These are phyloP conservation scores for Fusarium hainanense DNA, from an alignment of 2,329 filamentous ascomycete genomes.

Conservation along the genomic window DNA sequence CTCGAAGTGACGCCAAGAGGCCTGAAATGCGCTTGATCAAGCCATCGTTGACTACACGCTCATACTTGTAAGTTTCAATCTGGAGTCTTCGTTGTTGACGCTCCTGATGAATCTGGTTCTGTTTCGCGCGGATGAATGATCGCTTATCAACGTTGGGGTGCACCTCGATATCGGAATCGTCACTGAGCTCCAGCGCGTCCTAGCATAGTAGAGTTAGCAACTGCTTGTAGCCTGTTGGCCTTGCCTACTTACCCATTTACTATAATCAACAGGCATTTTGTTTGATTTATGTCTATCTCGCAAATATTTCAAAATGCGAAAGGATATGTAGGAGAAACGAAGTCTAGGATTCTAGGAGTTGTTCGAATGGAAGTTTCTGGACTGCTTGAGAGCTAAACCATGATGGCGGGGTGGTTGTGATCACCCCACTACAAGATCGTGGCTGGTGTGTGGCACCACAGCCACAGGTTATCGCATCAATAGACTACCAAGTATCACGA, in stretches of 20 bases:
- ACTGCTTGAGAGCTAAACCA: conserved; percentile 37
- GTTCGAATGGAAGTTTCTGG: conserved; percentile 45
- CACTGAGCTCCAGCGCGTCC: conserved; percentile 94
- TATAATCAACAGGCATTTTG: conserved; percentile 68
- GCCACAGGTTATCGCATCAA: background rate
- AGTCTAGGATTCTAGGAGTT: background rate
- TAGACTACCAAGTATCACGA: background rate
- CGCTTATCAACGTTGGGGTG: conserved; percentile 99
- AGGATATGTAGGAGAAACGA: background rate
- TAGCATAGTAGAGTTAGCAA: conserved; percentile 48
- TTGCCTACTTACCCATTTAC: conserved; percentile 70
- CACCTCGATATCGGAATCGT: conserved; percentile 98
- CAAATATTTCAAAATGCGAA: background rate
- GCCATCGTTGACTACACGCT: conserved; percentile 91
- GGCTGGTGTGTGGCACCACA: conserved; percentile 6
- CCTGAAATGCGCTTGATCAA: conserved; percentile 84
- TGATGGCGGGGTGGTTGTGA: conserved; percentile 42
- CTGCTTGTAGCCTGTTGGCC: background rate
- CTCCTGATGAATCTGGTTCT: conserved; percentile 95
- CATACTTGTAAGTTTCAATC: conserved; percentile 92
- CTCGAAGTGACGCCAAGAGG: conserved; percentile 78
- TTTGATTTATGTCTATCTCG: background rate
- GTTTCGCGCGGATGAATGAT: conserved; percentile 98
- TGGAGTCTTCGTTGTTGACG: conserved; percentile 85
- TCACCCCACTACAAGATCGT: conserved; percentile 40